These are phyloP conservation scores for Lasiosphaeriaceae sp. DNA, from an alignment of 495 filamentous ascomycete species.

Conservation along the genomic window DNA sequence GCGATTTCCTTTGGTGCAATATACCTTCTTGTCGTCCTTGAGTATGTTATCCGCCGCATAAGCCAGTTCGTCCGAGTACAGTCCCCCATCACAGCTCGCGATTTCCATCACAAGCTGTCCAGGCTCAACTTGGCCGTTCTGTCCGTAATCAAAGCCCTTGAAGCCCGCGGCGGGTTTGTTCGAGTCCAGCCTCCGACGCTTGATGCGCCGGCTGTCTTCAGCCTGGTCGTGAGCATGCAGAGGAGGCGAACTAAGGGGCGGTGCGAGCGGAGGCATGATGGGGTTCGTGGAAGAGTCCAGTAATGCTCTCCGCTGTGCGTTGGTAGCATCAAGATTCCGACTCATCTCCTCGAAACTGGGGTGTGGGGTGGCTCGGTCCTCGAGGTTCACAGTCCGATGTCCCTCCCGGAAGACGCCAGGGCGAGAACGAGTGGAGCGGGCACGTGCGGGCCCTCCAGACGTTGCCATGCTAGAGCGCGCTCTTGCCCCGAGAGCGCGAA, in stretches of 20 bases:
- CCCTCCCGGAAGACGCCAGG: conserved; percentile 23
- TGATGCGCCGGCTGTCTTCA: conserved; percentile 52
- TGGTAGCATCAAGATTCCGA: conserved; percentile 37
- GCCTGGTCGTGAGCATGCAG: conserved; percentile 27
- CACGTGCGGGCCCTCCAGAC: conserved; percentile 6
- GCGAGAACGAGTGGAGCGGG: conserved; percentile 28
- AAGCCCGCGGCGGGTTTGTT: conserved; percentile 51
- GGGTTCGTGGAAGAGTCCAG: conserved; percentile 35
- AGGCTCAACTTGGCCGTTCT: conserved; percentile 77
- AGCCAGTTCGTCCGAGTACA: conserved; percentile 56
- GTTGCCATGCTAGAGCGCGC: conserved; percentile 25
- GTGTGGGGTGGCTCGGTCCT: conserved; percentile 1
- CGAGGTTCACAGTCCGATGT: conserved; percentile 13
- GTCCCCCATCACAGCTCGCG: conserved; percentile 83
- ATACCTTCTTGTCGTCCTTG: conserved; percentile 75
- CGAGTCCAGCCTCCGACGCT: conserved; percentile 72
- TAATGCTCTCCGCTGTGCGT: conserved; percentile 43
- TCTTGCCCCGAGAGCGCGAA: conserved; percentile 35
- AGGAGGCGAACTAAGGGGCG: conserved; percentile 32
- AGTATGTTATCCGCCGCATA: conserved; percentile 80
- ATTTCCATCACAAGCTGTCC: conserved; percentile 80
- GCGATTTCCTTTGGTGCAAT: conserved; percentile 77
- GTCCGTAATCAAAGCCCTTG: conserved; percentile 68
- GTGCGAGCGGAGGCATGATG: conserved; percentile 19
- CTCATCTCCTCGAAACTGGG: conserved; percentile 18